A percentile compares a stretch with the other conserved stretches of the same genome.
These are phyloP conservation scores for Auricularia heimuer DNA, from an alignment of 768 basidiomycete species.

Conservation along the genomic window DNA sequence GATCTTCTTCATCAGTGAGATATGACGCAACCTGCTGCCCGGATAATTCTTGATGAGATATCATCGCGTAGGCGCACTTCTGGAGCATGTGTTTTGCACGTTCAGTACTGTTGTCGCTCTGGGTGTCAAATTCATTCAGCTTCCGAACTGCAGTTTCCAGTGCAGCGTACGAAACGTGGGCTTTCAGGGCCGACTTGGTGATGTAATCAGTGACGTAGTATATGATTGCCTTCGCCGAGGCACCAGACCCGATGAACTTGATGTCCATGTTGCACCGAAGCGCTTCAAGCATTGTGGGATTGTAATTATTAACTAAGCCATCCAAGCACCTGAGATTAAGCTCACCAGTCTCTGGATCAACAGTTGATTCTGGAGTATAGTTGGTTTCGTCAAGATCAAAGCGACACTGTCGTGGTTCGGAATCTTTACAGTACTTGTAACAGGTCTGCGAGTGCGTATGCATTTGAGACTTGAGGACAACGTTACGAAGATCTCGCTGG, in stretches of 20 bases:
- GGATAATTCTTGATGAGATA: conserved; percentile 31
- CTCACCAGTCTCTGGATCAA: conserved; percentile 25
- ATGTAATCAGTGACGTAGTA: conserved; percentile 44
- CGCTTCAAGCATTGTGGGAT: conserved; percentile 26
- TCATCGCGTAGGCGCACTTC: conserved; percentile 28
- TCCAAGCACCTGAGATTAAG: conserved; percentile 25
- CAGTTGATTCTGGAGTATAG: conserved; percentile 3
- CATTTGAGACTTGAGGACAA: conserved; percentile 20
- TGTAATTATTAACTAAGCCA: conserved; percentile 36
- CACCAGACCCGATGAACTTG: conserved; percentile 26
- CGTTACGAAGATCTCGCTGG: conserved; percentile 16
- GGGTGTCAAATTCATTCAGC: conserved; percentile 15
- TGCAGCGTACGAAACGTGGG: conserved; percentile 32
- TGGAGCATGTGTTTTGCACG: conserved; percentile 26
- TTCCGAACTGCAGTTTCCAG: conserved; percentile 27
- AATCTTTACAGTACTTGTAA: conserved; percentile 27
- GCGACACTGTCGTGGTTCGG: conserved; percentile 18
- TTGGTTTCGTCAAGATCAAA: conserved; percentile 20
- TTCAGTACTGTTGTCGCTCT: conserved; percentile 11
- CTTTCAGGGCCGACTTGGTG: conserved; percentile 32
- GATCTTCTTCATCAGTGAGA: conserved; percentile 25
- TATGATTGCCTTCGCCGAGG: conserved; percentile 30
- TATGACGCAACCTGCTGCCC: conserved; percentile 29
- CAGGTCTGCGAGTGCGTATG: conserved; percentile 28
- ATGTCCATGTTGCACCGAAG: conserved; percentile 25